phyloP scores from a whole-genome alignment of 2,329 filamentous ascomycete genomes.

The Leptographium flavum region DNA sequence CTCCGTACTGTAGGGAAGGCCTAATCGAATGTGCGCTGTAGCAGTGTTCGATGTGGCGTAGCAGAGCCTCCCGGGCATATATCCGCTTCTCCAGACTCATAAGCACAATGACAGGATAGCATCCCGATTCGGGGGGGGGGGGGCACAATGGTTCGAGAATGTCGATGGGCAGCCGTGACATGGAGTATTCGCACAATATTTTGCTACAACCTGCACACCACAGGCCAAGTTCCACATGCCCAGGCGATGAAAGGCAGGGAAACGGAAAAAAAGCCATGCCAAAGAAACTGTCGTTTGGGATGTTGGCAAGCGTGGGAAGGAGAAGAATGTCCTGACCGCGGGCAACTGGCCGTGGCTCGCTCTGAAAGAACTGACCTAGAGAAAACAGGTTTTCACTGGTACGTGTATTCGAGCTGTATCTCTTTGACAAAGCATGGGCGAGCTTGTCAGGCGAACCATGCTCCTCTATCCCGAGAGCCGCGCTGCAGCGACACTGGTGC shows the following conservation, averaged over 20 bases:
- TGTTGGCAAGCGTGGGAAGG: not conserved
- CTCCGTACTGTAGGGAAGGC: too few species aligned
- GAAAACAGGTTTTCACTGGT: not conserved
- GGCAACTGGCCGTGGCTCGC: not conserved
- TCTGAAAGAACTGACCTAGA: not conserved
- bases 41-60: not conserved
- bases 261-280: not conserved
- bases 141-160: not conserved
- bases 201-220: not conserved
- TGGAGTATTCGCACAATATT: not conserved
- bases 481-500: not conserved
- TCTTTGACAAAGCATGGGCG: not conserved
- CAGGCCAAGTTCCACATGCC: not conserved
- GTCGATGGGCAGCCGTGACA: not conserved
- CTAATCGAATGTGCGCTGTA: constrained; percentile 1
- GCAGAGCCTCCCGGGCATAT: not conserved
- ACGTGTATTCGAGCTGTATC: not conserved
- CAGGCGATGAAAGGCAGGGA: not conserved
- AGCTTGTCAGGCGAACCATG: not conserved
- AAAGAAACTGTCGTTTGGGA: not conserved
- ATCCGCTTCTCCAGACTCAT: not conserved
- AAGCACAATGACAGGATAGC: not conserved
- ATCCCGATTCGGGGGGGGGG: not conserved
- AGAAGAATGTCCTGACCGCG: not conserved
- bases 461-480: not conserved